Conservation (phyloP, 2,329 filamentous ascomycete genomes). For the Ophiostoma perfectum region DNA sequence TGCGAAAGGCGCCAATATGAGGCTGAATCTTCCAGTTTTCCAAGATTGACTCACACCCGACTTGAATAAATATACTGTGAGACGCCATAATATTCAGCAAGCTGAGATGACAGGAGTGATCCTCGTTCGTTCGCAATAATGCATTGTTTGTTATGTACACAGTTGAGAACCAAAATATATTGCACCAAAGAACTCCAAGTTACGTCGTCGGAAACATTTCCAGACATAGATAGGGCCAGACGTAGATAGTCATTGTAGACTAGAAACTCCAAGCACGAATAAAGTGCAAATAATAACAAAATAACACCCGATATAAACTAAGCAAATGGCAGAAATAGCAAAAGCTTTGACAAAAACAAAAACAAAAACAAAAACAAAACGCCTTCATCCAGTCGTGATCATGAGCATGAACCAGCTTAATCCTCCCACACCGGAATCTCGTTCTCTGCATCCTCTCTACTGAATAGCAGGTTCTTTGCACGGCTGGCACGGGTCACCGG, state of each 20-base stretch:
- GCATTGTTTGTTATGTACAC: not conserved
- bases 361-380: not conserved
- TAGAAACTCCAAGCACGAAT: not conserved
- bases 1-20: no score
- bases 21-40: no score
- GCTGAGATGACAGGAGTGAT: no score
- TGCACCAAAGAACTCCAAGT: no score
- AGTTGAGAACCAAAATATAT: not conserved
- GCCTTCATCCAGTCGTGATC: constrained; percentile 12
- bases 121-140: not conserved
- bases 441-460: constrained; percentile 18
- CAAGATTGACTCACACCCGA: no score
- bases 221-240: no score
- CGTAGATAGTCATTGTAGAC: no score
- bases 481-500: not conserved
- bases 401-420: not conserved
- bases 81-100: no score
- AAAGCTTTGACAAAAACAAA: not conserved
- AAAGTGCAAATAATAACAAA: not conserved
- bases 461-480: constrained; percentile 11
- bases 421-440: constrained; percentile 18
- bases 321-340: not conserved
- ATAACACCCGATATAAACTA: not conserved
- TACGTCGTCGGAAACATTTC: no score
- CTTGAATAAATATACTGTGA: no score